Conservation (phyloP, 2,329 filamentous ascomycete genomes). For the Tolypocladium guangdongense region DNA sequence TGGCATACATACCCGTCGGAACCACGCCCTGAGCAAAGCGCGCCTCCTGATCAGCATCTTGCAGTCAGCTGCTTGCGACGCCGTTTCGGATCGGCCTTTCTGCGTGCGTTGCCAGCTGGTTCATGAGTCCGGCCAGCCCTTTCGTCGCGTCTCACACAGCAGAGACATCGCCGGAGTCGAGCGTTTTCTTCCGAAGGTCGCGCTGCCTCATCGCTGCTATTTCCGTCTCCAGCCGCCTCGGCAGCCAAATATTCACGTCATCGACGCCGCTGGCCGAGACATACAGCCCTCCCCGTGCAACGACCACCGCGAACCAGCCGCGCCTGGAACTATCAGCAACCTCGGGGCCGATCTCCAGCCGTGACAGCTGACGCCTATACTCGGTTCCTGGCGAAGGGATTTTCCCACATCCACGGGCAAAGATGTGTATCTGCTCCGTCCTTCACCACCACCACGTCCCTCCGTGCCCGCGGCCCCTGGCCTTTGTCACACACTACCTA, state of each 20-base stretch:
- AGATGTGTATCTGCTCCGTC: constrained; percentile 40
- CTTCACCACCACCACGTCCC: constrained; percentile 39
- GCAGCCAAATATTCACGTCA: neutral
- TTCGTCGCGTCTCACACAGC: neutral
- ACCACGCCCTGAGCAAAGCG: neutral
- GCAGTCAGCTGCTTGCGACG: neutral
- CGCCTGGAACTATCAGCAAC: neutral
- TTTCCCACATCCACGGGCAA: neutral
- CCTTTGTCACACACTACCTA: constrained; percentile 30
- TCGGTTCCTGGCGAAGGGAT: neutral
- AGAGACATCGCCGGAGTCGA: neutral
- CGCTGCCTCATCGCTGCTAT: neutral
- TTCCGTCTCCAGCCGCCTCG: neutral
- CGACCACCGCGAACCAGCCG: neutral
- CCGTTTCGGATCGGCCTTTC: neutral
- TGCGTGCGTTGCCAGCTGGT: neutral
- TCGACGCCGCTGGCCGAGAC: constrained; percentile 13
- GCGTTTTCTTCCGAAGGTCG: neutral
- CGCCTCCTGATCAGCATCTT: neutral
- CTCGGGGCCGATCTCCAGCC: neutral
- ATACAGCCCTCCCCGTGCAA: constrained; percentile 4
- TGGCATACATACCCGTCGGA: neutral
- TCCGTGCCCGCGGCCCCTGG: constrained; percentile 29
- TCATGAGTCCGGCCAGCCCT: neutral
- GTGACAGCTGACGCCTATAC: neutral